Evolutionary conservation across 179 eudicot genomes (phyloP).

Genomic region (Corrigiola litoralis): DNA sequence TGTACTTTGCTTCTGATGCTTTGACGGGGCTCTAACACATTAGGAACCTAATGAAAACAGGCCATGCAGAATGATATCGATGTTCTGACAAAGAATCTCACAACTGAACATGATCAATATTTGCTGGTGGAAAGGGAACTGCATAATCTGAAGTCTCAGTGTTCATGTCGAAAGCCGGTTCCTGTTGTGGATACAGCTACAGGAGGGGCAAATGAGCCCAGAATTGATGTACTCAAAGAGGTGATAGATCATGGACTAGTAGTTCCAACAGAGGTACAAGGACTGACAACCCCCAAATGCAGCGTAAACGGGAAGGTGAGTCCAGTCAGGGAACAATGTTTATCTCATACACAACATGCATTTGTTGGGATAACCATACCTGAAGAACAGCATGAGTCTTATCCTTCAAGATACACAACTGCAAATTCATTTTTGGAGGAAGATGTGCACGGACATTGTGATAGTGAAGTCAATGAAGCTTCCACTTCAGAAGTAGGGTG

Average conservation of each 20-base stretch:
- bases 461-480: slow-evolving; percentile 1
- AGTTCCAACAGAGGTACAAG: background rate
- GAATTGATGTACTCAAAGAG: background rate
- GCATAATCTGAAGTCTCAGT: slow-evolving; percentile 33
- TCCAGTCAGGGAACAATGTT: background rate
- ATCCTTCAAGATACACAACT: background rate
- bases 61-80: slow-evolving; percentile 50
- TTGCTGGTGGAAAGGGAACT: slow-evolving; percentile 45
- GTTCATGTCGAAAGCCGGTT: slow-evolving; percentile 27
- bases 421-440: background rate
- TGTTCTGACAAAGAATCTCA: slow-evolving; percentile 34
- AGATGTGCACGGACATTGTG: background rate
- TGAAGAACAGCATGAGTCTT: background rate
- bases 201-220: slow-evolving; percentile 6
- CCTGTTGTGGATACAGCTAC: background rate
- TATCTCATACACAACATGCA: background rate
- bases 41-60: slow-evolving; percentile 31
- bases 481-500: slow-evolving; percentile 12
- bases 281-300: background rate
- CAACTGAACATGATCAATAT: slow-evolving; percentile 29
- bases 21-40: slow-evolving; percentile 6
- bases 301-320: background rate
- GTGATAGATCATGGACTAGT: background rate
- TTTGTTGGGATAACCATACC: background rate
- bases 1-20: background rate